Conservation (phyloP, 805 yeast species). For the Candida coleopterorum region DNA sequence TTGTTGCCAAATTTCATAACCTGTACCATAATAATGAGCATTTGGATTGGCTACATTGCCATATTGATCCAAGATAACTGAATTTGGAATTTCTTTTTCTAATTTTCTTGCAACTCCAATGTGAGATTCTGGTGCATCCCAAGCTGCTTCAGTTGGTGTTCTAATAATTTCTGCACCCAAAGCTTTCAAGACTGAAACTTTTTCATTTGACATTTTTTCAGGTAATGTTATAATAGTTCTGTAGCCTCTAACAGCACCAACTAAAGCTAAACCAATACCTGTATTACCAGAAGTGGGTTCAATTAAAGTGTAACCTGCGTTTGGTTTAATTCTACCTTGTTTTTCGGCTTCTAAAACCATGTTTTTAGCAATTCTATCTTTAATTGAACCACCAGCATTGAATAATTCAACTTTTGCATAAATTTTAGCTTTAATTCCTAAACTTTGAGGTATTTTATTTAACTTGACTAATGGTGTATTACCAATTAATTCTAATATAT, state of each 20-base stretch:
- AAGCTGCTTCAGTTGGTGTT: constrained; percentile 90
- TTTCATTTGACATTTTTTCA: constrained; percentile 89
- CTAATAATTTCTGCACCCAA: constrained; percentile 87
- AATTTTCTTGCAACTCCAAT: constrained; percentile 81
- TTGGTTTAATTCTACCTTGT: constrained; percentile 71
- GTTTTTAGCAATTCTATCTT: constrained; percentile 81
- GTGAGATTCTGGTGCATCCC: constrained; percentile 89
- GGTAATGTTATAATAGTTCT: constrained; percentile 84
- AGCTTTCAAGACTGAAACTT: constrained; percentile 82
- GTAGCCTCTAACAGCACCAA: constrained; percentile 85
- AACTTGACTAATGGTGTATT: constrained; percentile 77
- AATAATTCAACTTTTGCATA: constrained; percentile 76
- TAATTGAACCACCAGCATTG: constrained; percentile 88
- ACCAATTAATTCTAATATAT: constrained; percentile 73
- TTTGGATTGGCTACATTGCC: constrained; percentile 72
- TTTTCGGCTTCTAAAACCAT: constrained; percentile 86
- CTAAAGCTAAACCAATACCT: constrained; percentile 83
- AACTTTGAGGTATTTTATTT: constrained; percentile 70
- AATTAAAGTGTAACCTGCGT: constrained; percentile 63
- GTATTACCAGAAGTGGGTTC: constrained; percentile 93
- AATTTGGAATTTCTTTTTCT: constrained; percentile 79
- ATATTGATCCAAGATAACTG: constrained; percentile 82
- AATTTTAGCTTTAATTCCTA: constrained; percentile 67
- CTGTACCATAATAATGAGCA: constrained; percentile 83
- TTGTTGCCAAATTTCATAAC: constrained; percentile 81